phyloP scores from a whole-genome alignment of 2,329 filamentous ascomycete genomes.

The Sphaerulina musiva region DNA sequence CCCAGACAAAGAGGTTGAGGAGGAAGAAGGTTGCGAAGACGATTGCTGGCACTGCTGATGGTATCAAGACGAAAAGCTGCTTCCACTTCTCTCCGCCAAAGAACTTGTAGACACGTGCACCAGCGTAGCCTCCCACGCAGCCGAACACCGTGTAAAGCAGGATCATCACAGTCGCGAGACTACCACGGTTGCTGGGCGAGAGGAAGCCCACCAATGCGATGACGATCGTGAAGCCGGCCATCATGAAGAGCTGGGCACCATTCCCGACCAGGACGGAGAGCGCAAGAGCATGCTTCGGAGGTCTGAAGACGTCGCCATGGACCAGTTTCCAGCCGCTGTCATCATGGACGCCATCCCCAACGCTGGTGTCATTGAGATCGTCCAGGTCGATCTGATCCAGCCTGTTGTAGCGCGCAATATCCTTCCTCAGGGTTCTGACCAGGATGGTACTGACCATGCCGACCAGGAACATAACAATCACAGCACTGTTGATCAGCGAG shows the following conservation, averaged over 20 bases:
- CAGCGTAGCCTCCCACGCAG: slow-evolving; percentile 85
- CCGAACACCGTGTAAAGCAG: slow-evolving; percentile 89
- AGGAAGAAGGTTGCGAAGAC: slow-evolving; percentile 88
- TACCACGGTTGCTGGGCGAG: slow-evolving; percentile 90
- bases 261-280: slow-evolving; percentile 86
- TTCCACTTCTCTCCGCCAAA: slow-evolving; percentile 93
- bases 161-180: slow-evolving; percentile 86
- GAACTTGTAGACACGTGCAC: slow-evolving; percentile 86
- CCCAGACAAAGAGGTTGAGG: slow-evolving; percentile 93
- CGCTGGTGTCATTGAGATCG: slow-evolving; percentile 68
- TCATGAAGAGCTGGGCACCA: slow-evolving; percentile 92
- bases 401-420: slow-evolving; percentile 94
- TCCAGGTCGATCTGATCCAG: slow-evolving; percentile 86
- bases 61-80: slow-evolving; percentile 82
- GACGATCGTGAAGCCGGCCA: slow-evolving; percentile 88
- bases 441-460: slow-evolving; percentile 91
- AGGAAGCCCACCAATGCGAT: slow-evolving; percentile 93
- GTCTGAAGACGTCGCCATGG: slow-evolving; percentile 93
- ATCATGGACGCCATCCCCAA: slow-evolving; percentile 88
- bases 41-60: slow-evolving; percentile 73
- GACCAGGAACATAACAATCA: slow-evolving; percentile 87
- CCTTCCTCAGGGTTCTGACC: slow-evolving; percentile 79
- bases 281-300: slow-evolving; percentile 72
- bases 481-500: slow-evolving; percentile 89
- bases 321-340: slow-evolving; percentile 98